Conservation (phyloP, 1,284 basidiomycete species). For the Fomes fomentarius region DNA sequence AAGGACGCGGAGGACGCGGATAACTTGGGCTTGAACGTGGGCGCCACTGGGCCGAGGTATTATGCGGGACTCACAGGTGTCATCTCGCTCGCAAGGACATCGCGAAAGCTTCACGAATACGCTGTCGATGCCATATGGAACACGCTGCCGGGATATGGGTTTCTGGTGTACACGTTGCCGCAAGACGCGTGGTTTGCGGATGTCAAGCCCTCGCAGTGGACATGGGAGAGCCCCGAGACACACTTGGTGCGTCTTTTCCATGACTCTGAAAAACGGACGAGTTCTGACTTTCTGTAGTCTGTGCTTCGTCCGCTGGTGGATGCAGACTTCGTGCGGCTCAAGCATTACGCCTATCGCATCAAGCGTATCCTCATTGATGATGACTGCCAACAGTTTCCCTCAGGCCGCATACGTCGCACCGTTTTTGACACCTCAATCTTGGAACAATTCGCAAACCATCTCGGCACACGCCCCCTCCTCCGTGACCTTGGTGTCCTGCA, state of each 20-base stretch:
- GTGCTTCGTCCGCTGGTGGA: not conserved
- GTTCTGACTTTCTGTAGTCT: not conserved
- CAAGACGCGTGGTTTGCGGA: not conserved
- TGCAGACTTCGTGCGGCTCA: not conserved
- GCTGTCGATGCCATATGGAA: slow-evolving; percentile 11
- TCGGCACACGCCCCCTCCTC: not conserved
- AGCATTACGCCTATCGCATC: not conserved
- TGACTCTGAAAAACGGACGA: not conserved
- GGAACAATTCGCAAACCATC: not conserved
- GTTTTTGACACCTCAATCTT: not conserved
- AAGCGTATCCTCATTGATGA: not conserved
- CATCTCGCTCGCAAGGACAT: slow-evolving; percentile 5
- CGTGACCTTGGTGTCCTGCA: not conserved
- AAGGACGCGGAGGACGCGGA: not conserved
- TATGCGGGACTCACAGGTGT: not conserved
- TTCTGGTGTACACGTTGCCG: slow-evolving; percentile 6
- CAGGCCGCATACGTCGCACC: not conserved
- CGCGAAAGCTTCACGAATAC: slow-evolving; percentile 7
- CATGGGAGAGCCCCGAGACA: not conserved
- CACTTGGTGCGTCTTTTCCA: not conserved
- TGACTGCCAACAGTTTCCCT: not conserved
- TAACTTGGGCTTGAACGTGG: not conserved
- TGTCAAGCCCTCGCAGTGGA: not conserved
- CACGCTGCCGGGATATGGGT: slow-evolving; percentile 2
- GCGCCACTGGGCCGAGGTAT: not conserved